A percentile compares a stretch with the other conserved stretches of the same genome.
These are phyloP conservation scores for Suillus decipiens DNA, from an alignment of 768 basidiomycete species.

Conservation along the genomic window DNA sequence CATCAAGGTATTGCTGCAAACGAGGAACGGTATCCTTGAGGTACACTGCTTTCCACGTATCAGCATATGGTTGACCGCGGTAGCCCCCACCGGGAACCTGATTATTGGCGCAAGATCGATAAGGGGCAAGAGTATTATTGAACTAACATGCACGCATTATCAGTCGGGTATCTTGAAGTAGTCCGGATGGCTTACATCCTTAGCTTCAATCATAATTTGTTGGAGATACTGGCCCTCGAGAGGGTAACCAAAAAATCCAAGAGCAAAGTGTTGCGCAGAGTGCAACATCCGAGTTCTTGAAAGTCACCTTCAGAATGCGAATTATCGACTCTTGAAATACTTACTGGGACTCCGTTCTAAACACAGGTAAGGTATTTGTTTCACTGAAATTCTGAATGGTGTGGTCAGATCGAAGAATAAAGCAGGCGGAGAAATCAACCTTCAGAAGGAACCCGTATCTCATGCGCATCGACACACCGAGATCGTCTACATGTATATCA, in stretches of 20 bases:
- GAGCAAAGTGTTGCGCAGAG: slow-evolving; percentile 53
- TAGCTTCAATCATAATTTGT: slow-evolving; percentile 42
- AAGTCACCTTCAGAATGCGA: not conserved
- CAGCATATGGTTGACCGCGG: slow-evolving; percentile 53
- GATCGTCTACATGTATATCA: slow-evolving; percentile 31
- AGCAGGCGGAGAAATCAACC: slow-evolving; percentile 21
- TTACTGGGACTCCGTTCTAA: slow-evolving; percentile 53
- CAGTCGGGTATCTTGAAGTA: slow-evolving; percentile 8
- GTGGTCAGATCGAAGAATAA: slow-evolving; percentile 26
- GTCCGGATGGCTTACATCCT: slow-evolving; percentile 29
- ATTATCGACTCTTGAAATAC: slow-evolving; percentile 12
- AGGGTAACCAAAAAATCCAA: slow-evolving; percentile 54
- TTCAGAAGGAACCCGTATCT: slow-evolving; percentile 45
- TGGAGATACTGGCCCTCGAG: slow-evolving; percentile 45
- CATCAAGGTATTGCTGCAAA: slow-evolving; percentile 54
- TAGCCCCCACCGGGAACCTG: slow-evolving; percentile 42
- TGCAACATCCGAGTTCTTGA: slow-evolving; percentile 50
- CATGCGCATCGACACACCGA: slow-evolving; percentile 44
- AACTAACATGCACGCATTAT: slow-evolving; percentile 28
- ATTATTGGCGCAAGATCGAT: slow-evolving; percentile 60
- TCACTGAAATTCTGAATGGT: slow-evolving; percentile 38
- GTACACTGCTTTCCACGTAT: slow-evolving; percentile 68
- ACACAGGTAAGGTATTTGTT: slow-evolving; percentile 44
- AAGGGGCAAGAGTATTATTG: slow-evolving; percentile 50
- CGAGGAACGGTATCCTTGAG: slow-evolving; percentile 62